A percentile compares a stretch with the other conserved stretches of the same genome.
These are phyloP conservation scores for Verticillium tricorpus DNA, from an alignment of 2,329 filamentous ascomycete genomes.

Conservation along the genomic window DNA sequence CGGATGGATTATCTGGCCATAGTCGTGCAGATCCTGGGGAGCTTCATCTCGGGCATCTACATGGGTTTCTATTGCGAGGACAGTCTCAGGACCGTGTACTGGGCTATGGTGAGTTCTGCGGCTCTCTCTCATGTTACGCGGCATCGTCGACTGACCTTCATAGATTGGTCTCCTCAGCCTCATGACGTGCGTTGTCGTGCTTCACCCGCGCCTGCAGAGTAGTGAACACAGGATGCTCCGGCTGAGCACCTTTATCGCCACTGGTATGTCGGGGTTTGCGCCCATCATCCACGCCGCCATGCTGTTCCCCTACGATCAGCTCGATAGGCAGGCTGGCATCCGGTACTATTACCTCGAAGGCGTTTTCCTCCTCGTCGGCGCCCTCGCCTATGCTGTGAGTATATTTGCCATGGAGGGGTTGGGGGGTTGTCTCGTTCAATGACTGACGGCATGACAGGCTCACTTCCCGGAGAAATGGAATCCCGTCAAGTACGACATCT, in stretches of 20 bases:
- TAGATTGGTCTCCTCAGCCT: constrained; percentile 29
- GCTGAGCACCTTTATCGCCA: constrained; percentile 29
- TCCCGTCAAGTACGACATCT: constrained; percentile 39
- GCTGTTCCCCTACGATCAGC: constrained; percentile 31
- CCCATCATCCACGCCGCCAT: constrained; percentile 32
- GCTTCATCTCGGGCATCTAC: constrained; percentile 34
- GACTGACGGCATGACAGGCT: constrained; percentile 20
- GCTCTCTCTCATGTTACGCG: not conserved
- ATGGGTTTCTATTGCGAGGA: constrained; percentile 33
- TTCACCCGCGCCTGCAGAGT: constrained; percentile 29
- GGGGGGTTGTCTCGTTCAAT: constrained; percentile 6
- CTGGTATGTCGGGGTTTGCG: constrained; percentile 31
- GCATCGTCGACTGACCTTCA: not conserved
- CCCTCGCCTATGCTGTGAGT: constrained; percentile 33
- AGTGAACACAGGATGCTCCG: constrained; percentile 29
- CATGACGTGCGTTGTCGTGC: constrained; percentile 27
- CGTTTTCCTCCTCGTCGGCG: constrained; percentile 29
- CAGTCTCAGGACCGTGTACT: constrained; percentile 26
- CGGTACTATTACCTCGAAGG: constrained; percentile 35
- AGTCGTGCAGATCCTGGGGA: constrained; percentile 29
- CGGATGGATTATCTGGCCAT: constrained; percentile 33
- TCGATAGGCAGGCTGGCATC: constrained; percentile 33
- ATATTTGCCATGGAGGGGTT: not conserved
- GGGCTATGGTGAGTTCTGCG: constrained; percentile 26
- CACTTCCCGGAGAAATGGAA: constrained; percentile 36